A percentile compares a stretch with the other conserved stretches of the same genome.
Evolutionary conservation across 306 rosid species (phyloP).

Genomic region (Trifolium dubium): DNA sequence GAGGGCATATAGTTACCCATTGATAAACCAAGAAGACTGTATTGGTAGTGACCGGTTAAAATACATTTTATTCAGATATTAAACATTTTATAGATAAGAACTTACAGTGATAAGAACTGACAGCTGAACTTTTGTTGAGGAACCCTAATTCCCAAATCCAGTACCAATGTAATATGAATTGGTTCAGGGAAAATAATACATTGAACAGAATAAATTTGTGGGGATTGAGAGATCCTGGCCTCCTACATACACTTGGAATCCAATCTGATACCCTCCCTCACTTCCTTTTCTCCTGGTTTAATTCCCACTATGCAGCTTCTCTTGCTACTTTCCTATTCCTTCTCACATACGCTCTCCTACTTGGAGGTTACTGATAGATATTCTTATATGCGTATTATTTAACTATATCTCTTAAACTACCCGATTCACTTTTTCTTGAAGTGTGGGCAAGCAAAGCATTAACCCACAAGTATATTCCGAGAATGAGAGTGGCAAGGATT

Average conservation of each 20-base stretch:
- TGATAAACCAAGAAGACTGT: background rate
- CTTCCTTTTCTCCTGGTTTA: background rate
- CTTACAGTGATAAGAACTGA: no score
- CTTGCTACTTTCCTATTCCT: background rate
- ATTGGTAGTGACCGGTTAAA: background rate
- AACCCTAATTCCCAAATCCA: background rate
- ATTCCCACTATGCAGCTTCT: background rate
- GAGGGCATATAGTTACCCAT: no score
- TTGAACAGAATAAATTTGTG: background rate
- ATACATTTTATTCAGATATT: conserved; percentile 1
- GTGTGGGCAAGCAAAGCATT: conserved; percentile 18
- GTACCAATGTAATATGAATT: background rate
- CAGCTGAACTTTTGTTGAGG: background rate
- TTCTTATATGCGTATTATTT: background rate
- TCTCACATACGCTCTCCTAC: background rate
- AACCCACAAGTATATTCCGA: background rate
- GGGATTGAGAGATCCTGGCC: background rate
- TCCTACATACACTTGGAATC: background rate
- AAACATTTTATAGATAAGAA: background rate
- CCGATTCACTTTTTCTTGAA: conserved; percentile 24
- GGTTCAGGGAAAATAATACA: conserved; percentile 9
- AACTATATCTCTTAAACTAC: conserved; percentile 18
- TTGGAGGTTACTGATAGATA: background rate
- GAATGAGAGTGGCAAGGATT: conserved; percentile 13
- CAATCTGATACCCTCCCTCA: conserved; percentile 9